Evolutionary conservation across 2,329 filamentous ascomycete species (phyloP).

Genomic region (Erysiphe pulchra): DNA sequence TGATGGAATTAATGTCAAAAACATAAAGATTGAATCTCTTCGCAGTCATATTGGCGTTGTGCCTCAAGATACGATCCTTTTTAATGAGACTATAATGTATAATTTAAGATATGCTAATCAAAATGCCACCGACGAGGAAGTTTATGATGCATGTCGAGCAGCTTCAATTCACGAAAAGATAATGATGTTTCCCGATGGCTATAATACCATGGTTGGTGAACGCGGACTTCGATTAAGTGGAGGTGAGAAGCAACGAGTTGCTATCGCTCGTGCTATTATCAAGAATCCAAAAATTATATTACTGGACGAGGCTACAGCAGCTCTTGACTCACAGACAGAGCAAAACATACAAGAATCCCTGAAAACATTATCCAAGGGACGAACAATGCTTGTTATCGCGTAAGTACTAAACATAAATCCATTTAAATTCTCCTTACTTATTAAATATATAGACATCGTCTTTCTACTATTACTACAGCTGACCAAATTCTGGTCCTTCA

Average conservation of each 20-base stretch:
- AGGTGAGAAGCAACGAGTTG: slow-evolving; percentile 81
- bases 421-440: slow-evolving; percentile 3
- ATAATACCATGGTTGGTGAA: slow-evolving; percentile 76
- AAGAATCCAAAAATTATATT: slow-evolving; percentile 84
- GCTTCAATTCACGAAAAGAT: slow-evolving; percentile 89
- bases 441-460: slow-evolving; percentile 38
- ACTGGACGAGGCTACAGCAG: slow-evolving; percentile 78
- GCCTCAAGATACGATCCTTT: slow-evolving; percentile 83
- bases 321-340: slow-evolving; percentile 75
- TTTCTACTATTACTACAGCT: slow-evolving; percentile 77
- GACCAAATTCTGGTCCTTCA: slow-evolving; percentile 70
- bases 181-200: slow-evolving; percentile 64
- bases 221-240: slow-evolving; percentile 68
- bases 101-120: slow-evolving; percentile 80
- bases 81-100: slow-evolving; percentile 89
- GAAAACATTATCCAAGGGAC: slow-evolving; percentile 53
- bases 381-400: slow-evolving; percentile 89
- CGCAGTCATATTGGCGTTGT: slow-evolving; percentile 83
- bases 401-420: slow-evolving; percentile 20
- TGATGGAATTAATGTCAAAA: slow-evolving; percentile 61
- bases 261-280: slow-evolving; percentile 76
- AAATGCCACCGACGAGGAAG: slow-evolving; percentile 51
- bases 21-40: slow-evolving; percentile 82
- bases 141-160: slow-evolving; percentile 57
- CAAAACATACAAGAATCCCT: slow-evolving; percentile 80